Percentiles rank a stretch among this genome's conserved stretches.
Evolutionary conservation across 1,284 basidiomycete genomes (phyloP).

Genomic region (Pyrrhoderma lamaoense): DNA sequence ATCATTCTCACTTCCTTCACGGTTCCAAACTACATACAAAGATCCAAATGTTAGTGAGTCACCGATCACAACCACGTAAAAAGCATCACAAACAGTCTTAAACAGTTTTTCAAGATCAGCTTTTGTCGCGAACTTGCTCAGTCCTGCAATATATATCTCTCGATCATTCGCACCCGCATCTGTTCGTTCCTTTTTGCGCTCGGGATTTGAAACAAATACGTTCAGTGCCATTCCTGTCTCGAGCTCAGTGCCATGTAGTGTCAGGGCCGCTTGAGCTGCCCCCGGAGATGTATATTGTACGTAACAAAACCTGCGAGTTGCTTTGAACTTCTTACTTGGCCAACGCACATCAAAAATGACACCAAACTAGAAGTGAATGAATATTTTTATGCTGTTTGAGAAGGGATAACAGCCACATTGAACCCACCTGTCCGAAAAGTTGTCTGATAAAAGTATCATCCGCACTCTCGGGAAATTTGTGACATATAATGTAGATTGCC

Average conservation of each 20-base stretch:
- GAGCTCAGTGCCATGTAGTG: constrained; percentile 71
- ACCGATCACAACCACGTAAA: neutral
- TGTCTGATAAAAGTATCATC: constrained; percentile 74
- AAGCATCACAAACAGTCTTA: constrained; percentile 43
- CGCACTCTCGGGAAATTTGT: constrained; percentile 92
- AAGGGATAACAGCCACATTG: too few relatives aligned
- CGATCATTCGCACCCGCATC: constrained; percentile 78
- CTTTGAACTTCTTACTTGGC: constrained; percentile 96
- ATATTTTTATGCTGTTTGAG: constrained; percentile 8
- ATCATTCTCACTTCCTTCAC: constrained; percentile 79
- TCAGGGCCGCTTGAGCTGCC: constrained; percentile 71
- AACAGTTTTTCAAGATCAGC: constrained; percentile 74
- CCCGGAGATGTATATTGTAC: constrained; percentile 79
- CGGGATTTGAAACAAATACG: constrained; percentile 88
- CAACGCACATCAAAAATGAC: constrained; percentile 90
- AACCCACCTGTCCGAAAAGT: constrained; percentile 68
- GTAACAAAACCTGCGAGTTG: constrained; percentile 88
- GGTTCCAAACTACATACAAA: constrained; percentile 56
- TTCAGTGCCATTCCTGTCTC: constrained; percentile 60
- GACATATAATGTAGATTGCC: constrained; percentile 92
- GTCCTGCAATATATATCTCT: constrained; percentile 80
- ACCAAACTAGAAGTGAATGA: constrained; percentile 57
- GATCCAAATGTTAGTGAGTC: constrained; percentile 15
- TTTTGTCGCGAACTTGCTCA: constrained; percentile 70
- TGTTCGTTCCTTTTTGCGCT: constrained; percentile 78